Evolutionary conservation across 768 basidiomycete genomes (phyloP).

Genomic region (Cyclocybe cylindracea): DNA sequence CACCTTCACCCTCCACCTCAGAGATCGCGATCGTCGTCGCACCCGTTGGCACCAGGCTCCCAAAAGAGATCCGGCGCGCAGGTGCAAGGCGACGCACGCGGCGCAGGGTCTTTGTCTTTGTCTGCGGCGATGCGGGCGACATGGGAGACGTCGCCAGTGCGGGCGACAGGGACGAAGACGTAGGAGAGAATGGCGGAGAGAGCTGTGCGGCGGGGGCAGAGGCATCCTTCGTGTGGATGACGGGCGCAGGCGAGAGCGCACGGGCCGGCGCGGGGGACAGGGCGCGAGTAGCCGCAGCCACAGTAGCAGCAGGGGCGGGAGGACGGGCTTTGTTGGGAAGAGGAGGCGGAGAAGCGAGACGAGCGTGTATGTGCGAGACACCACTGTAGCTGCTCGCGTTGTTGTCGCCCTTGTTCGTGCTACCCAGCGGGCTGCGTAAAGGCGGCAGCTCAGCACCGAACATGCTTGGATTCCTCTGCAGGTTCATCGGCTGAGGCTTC

Average conservation of each 20-base stretch:
- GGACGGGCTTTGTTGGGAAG: neutral
- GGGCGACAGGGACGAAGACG: constrained; percentile 1
- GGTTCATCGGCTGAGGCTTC: constrained; percentile 44
- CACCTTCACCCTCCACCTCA: constrained; percentile 36
- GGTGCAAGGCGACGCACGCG: constrained; percentile 48
- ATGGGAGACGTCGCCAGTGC: neutral
- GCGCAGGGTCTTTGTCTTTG: constrained; percentile 38
- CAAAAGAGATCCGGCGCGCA: constrained; percentile 68
- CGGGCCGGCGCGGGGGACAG: neutral
- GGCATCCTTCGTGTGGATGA: neutral
- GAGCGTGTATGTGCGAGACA: neutral
- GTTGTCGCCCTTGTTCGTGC: neutral
- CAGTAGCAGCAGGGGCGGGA: neutral
- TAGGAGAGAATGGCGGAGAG: neutral
- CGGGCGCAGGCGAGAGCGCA: neutral
- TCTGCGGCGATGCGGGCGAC: constrained; percentile 2
- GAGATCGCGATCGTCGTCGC: constrained; percentile 30
- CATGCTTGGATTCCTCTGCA: constrained; percentile 63
- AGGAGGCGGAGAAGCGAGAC: neutral
- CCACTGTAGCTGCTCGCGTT: neutral
- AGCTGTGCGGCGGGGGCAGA: constrained; percentile 10
- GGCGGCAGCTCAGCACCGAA: constrained; percentile 66
- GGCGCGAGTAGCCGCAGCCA: neutral
- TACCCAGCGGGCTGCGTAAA: constrained; percentile 20
- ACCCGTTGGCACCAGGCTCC: constrained; percentile 41